These are phyloP conservation scores for Hura crepitans DNA, from an alignment of 441 rosid genomes.

Conservation along the genomic window DNA sequence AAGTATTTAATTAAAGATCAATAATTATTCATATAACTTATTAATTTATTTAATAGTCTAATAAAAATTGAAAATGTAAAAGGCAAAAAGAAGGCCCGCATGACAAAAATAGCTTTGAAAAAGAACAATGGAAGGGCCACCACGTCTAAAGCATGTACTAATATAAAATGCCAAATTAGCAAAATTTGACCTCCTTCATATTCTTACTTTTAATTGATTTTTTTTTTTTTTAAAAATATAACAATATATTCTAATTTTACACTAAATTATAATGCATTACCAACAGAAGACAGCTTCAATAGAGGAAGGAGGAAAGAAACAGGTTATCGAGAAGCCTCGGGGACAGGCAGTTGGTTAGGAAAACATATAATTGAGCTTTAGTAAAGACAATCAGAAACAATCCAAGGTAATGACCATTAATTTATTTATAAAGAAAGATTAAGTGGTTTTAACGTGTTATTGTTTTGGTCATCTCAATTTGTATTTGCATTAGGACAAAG, in stretches of 20 bases:
- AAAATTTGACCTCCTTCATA: background rate
- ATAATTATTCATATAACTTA: background rate
- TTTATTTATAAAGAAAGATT: background rate
- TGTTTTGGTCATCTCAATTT: background rate
- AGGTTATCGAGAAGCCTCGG: background rate
- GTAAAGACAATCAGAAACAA: background rate
- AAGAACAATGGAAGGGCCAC: background rate
- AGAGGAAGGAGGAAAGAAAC: slow-evolving; percentile 26
- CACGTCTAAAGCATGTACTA: slow-evolving; percentile 13
- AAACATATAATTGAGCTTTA: background rate
- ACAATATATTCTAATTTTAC: background rate
- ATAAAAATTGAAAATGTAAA: background rate
- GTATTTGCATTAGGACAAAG: slow-evolving; percentile 9
- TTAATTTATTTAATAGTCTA: background rate
- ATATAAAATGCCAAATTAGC: background rate
- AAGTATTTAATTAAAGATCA: background rate
- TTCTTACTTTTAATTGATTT: background rate
- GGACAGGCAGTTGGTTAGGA: slow-evolving; percentile 10
- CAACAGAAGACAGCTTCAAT: slow-evolving; percentile 30
- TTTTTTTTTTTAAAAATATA: background rate
- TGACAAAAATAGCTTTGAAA: background rate
- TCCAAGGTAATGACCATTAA: background rate
- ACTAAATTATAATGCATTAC: slow-evolving; percentile 17
- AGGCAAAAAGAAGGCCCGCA: background rate
- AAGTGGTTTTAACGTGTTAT: background rate